Base-by-base conservation (phyloP, 2,329 filamentous ascomycete species). In the Clonostachys chloroleuca region DNA sequence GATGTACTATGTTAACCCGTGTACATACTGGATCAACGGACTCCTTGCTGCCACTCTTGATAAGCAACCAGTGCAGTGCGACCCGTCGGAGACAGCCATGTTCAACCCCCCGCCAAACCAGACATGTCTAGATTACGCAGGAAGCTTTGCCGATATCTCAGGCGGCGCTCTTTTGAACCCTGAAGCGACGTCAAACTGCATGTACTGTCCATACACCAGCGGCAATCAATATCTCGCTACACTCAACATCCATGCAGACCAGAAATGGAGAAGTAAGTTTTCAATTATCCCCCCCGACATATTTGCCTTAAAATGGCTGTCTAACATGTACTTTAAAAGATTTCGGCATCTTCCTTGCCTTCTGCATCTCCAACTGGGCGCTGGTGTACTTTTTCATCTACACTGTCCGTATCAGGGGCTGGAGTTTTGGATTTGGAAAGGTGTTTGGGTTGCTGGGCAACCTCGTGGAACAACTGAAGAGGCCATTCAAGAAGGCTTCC, bases 321-420 rank as follows among this genome's bases (percentile, higher is more conserved):
- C 48, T 46, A 33, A 49, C 49, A 50, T 47, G 42, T 33, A 12
- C 12, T 17, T 13, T 5, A 4, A 49, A n/a, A 67, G 67, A 71
- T 44, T 86, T 89, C 55, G 87, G 84, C 8, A 83, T 90, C 50
- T 88, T 90, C 68, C 55, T 88, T 9, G 81, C 79, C 2, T 91
- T 89, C 60, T 81, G 80, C 45, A 67, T 86, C 13, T 83, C 79
- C 44, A 90, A 89, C 58, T 89, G 83, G 82, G 67, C 75, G 39
- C 52, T 90, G 46, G 84, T 89, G 1, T 88, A 87, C 61, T 88
- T 89, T 66, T 89, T 91, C 59, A 82, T 90, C 48, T 91, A 86
- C 65, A 85, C 81, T 4, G 83, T 89, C 7, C 74, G 87, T 16
- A 79, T 90, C 47, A 77, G 75, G 52, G 78, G 83, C 8, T 90